Evolutionary conservation across 257 asterid species (phyloP), one percentile per base, ranked within the genome.

Genomic region (Buddleja alternifolia): DNA sequence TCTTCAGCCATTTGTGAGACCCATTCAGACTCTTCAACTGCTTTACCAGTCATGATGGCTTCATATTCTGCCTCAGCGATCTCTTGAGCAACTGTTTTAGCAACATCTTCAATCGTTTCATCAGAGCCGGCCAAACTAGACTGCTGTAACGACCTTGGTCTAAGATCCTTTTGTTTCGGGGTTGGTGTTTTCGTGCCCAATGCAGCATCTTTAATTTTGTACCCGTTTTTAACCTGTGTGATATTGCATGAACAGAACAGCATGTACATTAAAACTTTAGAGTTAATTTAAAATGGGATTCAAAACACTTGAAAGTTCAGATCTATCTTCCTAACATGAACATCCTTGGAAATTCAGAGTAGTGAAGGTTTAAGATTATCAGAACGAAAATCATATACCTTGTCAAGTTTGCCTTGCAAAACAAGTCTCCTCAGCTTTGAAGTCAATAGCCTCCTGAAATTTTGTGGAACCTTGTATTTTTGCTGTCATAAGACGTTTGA

Each of bases 61-160:
- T 75, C 76, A 47, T 75, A 58, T 73, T 84, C 85, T 42, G 90
- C 86, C 63, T 79, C 82, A 10, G 77, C 76, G 19, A 84, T 36
- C 63, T 29, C 40, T 17, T 32, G 69, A 39, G 83, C 85, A 60
- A 83, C 83, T 66, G 48, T 34, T 60, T 20, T 34, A 53, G 82
- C 78, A 37, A 67, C 78, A 8, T 69, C 80, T 74, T 73, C 72
- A 53, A 64, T 14, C 62, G 74, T 72, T 61, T 58, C 76, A 50
- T 9, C 19, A 25, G 73, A 44, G 45, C 29, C 4, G 17, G 48
- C 57, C 47, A 56, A 44, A 12, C 55, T 40, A 47, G 59, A 53
- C 63, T 41, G 69, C 21, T 67, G 78, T 14, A 51, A 19, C 67
- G 67, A 71, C 48, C 77, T 47, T 48, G 67, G 63, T 20, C 39